Conservation (phyloP, 805 yeast species). For the Tetrapisispora taiwanensis region DNA sequence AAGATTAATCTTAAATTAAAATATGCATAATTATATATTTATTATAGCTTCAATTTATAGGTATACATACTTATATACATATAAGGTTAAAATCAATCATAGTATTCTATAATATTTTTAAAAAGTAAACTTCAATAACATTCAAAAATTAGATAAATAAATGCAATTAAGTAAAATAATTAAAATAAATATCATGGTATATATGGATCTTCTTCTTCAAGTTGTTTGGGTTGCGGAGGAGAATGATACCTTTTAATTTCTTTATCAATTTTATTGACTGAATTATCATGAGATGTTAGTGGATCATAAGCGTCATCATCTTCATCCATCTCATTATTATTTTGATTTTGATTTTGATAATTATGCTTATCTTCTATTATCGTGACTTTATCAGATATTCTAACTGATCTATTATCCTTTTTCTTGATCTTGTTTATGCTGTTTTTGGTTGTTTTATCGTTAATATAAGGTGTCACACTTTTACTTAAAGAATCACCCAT, state of each 20-base stretch:
- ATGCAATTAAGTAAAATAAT: background rate
- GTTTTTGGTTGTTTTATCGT: constrained; percentile 7
- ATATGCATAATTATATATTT: constrained; percentile 1
- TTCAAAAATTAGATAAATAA: background rate
- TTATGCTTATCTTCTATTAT: constrained; percentile 5
- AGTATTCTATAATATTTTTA: too few relatives aligned
- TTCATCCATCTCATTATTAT: constrained; percentile 4
- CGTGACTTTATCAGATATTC: constrained; percentile 15
- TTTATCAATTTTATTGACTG: background rate
- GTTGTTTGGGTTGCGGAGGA: background rate
- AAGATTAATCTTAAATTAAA: background rate
- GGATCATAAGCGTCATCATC: constrained; percentile 11
- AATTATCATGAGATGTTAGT: background rate
- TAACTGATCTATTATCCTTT: constrained; percentile 12
- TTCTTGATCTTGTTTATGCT: constrained; percentile 1
- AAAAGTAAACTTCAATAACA: too few relatives aligned
- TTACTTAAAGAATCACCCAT: constrained; percentile 5
- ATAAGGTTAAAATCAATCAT: too few relatives aligned
- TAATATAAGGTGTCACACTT: constrained; percentile 8
- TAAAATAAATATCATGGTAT: background rate
- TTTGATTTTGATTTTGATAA: background rate
- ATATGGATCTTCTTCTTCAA: constrained; percentile 1
- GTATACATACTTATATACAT: too few relatives aligned
- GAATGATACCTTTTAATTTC: background rate
- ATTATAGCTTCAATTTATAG: too few relatives aligned